phyloP scores from a whole-genome alignment of 441 rosid genomes.

The Euphorbia corollata region DNA sequence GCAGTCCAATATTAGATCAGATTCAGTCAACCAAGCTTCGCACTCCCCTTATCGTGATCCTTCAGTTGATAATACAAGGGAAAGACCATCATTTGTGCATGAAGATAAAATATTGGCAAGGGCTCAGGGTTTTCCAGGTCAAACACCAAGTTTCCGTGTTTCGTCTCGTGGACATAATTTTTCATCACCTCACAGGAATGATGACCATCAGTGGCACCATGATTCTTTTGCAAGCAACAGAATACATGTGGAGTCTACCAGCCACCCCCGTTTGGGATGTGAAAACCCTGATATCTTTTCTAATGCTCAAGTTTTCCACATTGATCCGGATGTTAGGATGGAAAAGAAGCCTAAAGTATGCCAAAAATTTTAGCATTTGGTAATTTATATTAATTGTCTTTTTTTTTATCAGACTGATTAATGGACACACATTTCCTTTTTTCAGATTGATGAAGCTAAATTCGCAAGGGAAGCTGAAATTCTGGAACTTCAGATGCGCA shows the following conservation, averaged over 20 bases:
- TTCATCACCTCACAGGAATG: conserved; percentile 51
- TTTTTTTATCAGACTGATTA: conserved; percentile 5
- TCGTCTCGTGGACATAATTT: conserved; percentile 47
- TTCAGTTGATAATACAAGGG: conserved; percentile 43
- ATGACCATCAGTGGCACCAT: conserved; percentile 39
- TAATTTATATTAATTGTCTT: conserved; percentile 14
- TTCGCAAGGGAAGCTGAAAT: conserved; percentile 67
- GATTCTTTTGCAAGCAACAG: conserved; percentile 43
- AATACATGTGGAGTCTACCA: conserved; percentile 28
- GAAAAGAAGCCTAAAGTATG: conserved; percentile 81
- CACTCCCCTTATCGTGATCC: conserved; percentile 55
- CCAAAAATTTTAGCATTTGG: conserved; percentile 4
- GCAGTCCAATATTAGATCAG: conserved; percentile 47
- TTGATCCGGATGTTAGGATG: conserved; percentile 39
- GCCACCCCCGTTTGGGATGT: conserved; percentile 34
- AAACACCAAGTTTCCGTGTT: conserved; percentile 44
- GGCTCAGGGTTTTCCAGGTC: conserved; percentile 48
- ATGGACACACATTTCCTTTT: conserved; percentile 15
- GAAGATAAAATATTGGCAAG: conserved; percentile 47
- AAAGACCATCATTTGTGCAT: conserved; percentile 46
- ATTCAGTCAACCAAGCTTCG: conserved; percentile 45
- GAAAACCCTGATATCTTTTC: conserved; percentile 56
- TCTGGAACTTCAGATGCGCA: conserved; percentile 53
- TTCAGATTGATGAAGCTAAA: conserved; percentile 67
- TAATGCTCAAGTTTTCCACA: conserved; percentile 44